Base-by-base conservation (phyloP, 495 filamentous ascomycete species). In the Xylaria bambusicola region DNA sequence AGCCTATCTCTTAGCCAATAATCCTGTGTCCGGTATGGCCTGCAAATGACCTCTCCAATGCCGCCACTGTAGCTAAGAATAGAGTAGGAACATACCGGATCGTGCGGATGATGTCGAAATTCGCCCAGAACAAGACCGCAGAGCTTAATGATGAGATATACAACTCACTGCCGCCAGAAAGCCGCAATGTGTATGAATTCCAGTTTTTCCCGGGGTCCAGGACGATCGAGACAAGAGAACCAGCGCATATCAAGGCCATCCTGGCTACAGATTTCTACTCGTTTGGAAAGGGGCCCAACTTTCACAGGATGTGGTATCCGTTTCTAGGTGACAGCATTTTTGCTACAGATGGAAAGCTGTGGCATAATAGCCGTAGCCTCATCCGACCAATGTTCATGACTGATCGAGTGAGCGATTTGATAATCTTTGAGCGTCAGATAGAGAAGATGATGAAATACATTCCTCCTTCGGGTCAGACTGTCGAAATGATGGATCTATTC, bases 301-400 rank as follows among this genome's bases (percentile, higher is more conserved):
- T 85, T 50, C 70, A 81, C 46, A 59, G 73, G 15, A 69, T 79
- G 15, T 85, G 79, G 79, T 67, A 74, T 45, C 78, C 77, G 6
- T 85, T 85, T 51, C 72, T 86, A 5, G 83, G 84, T 2, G 74
- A 83, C 52, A 75, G 77, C 59, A 85, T 86, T 65, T 86, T 86
- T 63, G 80, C 80, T 1, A 82, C 78, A 1, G 83, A 86, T 52
- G 78, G 78, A n/a, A 69, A 78, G 47, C 62, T 67, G 10, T 86
- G 83, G 83, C 76, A 80, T 13, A 69, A 81, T 21, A 80, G 77
- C 36, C 69, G 83, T 6, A 71, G 72, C 31, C 66, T 85, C 62
- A 80, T 85, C 57, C 73, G 83, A 33, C 82, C 82, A 7, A 82
- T 83, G 73, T 84, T 85, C 63, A 70, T 83, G 68, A 83, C 80